Conservation (phyloP, 2,329 filamentous ascomycete species). For the Knoxdaviesia capensis region DNA sequence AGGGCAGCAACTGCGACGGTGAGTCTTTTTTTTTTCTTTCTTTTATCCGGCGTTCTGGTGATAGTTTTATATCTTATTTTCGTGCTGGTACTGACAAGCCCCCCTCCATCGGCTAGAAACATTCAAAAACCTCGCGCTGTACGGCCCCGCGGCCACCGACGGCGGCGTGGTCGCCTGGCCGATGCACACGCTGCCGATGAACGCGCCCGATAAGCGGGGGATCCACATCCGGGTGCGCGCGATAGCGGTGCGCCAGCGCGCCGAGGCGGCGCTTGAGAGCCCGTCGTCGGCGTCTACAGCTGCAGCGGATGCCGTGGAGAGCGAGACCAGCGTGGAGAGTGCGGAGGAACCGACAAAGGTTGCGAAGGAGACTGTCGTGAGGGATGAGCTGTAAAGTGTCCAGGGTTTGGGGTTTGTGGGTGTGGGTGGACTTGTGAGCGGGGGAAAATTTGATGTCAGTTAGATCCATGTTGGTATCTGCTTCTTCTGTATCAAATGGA, state of each 20-base stretch:
- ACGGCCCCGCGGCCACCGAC: constrained; percentile 9
- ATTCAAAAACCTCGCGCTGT: constrained; percentile 11
- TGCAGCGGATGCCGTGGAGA: not conserved
- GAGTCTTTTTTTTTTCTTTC: constrained; percentile 5
- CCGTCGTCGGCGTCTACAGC: constrained; percentile 1
- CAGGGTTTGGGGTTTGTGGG: no score
- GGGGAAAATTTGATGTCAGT: no score
- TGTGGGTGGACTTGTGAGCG: no score
- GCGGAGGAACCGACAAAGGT: not conserved
- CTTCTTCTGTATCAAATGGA: no score
- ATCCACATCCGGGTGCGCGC: constrained; percentile 16
- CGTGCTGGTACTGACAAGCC: not conserved
- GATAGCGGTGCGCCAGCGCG: constrained; percentile 10
- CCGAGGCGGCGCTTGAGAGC: not conserved
- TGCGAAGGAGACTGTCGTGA: constrained; percentile 4
- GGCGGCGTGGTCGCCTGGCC: constrained; percentile 12
- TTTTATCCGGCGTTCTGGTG: not conserved
- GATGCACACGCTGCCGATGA: constrained; percentile 11
- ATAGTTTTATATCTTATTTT: constrained; percentile 1
- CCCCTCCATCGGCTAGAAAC: constrained; percentile 5
- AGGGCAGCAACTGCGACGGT: constrained; percentile 21
- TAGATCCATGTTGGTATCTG: no score
- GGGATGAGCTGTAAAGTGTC: constrained; percentile 9
- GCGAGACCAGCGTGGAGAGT: not conserved
- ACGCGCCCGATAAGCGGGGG: constrained; percentile 12